Evolutionary conservation across 306 rosid species (phyloP), one percentile per base, ranked within the genome.

Genomic region (Mimosa pudica): DNA sequence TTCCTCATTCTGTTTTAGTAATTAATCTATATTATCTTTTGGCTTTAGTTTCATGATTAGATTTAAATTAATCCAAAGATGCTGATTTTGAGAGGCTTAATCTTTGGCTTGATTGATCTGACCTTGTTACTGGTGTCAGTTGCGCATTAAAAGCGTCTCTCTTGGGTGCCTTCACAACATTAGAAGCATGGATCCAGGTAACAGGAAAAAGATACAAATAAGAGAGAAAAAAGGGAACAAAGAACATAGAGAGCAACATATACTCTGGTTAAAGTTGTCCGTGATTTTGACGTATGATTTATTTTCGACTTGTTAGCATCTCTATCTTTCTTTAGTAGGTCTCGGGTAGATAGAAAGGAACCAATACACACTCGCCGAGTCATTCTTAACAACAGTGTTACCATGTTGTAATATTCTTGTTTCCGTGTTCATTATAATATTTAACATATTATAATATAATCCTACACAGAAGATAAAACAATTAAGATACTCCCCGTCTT

Each of bases 341-440:
- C 73, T 74, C 42, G 68, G 80, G 62, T 82, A 72, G 81, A 79
- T 79, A 84, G 17, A 62, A 64, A 35, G 70, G 86, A 79, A 77
- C 90, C 88, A 80, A 87, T 82, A 17, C 83, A 82, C 70, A 79
- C 69, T 18, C 66, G 87, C 77, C 58, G 70, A 65, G 84, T 85
- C 79, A 85, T 81, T 70, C 82, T 65, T 75, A 16, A 32, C 64
- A 82, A 80, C 70, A 55, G 73, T 55, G 13, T n/a, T 55, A 1
- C 35, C 0, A 38, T n/a, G 30, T 55, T 63, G 8, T 36, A 14
- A 74, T 24, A 46, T 66, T 83, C 44, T 17, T 11, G 12, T n/a
- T 55, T 13, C n/a, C 4, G n/a, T 12, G 55, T 10, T 5, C 42
- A 3, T 38, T 38, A 38, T 24, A 24, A 24, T 24, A 24, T 38